phyloP scores from a whole-genome alignment of 2,329 filamentous ascomycete genomes.

The Calycina marina region DNA sequence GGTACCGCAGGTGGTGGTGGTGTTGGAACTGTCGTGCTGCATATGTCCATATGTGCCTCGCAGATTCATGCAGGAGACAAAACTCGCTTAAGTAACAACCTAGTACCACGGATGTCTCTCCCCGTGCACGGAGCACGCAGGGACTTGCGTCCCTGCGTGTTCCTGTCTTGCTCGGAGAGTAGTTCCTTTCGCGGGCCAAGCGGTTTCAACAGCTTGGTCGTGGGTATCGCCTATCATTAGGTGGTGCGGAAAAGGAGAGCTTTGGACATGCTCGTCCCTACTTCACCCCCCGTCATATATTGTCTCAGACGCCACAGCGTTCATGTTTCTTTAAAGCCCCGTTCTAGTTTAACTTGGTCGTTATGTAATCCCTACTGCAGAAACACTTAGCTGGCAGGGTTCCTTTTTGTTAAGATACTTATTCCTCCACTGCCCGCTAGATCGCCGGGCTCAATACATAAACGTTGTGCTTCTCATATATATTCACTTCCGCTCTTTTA shows the following conservation, averaged over 20 bases:
- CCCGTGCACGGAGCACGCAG: conserved; percentile 1
- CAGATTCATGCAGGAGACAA: background rate
- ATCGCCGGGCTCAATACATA: too few species aligned
- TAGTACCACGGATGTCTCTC: background rate
- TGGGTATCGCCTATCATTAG: too few species aligned
- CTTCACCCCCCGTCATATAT: too few species aligned
- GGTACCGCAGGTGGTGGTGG: too few species aligned
- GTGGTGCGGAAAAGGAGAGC: too few species aligned
- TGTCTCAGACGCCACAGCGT: conserved; percentile 7
- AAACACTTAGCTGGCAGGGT: too few species aligned
- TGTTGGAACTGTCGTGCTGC: too few species aligned
- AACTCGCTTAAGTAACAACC: background rate
- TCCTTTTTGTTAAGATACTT: conserved; percentile 1
- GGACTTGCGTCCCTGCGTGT: background rate
- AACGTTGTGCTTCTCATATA: too few species aligned
- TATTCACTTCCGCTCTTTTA: too few species aligned
- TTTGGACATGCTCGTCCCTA: too few species aligned
- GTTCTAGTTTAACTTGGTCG: too few species aligned
- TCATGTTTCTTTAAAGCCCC: conserved; percentile 1
- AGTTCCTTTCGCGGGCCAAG: conserved; percentile 3
- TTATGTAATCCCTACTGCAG: too few species aligned
- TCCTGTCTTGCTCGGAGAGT: conserved; percentile 1
- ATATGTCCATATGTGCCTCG: background rate
- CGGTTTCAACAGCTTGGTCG: conserved; percentile 4
- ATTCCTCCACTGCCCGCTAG: background rate